Conservation (phyloP, 192 early-diverging fungal genomes). For the Entomortierella parvispora region DNA sequence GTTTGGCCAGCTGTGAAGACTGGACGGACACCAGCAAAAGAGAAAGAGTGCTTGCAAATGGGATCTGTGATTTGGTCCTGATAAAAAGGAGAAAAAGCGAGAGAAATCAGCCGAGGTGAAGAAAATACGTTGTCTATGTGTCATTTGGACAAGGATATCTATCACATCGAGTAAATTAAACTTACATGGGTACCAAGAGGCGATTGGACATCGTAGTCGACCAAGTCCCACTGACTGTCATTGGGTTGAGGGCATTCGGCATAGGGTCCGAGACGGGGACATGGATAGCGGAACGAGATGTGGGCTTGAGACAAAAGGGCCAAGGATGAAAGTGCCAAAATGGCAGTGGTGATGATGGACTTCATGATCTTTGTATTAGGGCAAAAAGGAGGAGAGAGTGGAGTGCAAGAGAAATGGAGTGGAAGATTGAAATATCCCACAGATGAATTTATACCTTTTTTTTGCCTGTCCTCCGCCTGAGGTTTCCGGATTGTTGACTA, state of each 20-base stretch:
- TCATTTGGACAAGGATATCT: too few species aligned
- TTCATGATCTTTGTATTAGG: conserved; percentile 19
- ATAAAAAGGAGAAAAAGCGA: too few species aligned
- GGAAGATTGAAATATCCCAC: not conserved
- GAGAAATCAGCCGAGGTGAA: not conserved
- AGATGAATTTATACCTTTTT: too few species aligned
- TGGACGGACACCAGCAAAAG: conserved; percentile 48
- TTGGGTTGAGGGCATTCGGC: conserved; percentile 38
- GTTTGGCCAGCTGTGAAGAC: conserved; percentile 40
- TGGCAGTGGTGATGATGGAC: conserved; percentile 1
- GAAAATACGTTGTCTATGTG: too few species aligned
- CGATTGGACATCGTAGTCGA: conserved; percentile 47
- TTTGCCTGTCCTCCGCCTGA: too few species aligned
- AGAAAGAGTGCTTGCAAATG: conserved; percentile 43
- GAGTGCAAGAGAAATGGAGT: not conserved
- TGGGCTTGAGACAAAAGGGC: conserved; percentile 37
- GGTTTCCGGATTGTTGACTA: too few species aligned
- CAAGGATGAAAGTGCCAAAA: conserved; percentile 29
- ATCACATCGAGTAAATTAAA: too few species aligned
- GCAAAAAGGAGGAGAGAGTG: not conserved
- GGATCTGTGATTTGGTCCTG: conserved; percentile 32
- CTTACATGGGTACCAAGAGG: conserved; percentile 40
- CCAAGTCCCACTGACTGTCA: conserved; percentile 30
- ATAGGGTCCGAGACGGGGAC: conserved; percentile 37
- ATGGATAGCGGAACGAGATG: conserved; percentile 51